Conservation (phyloP, 2,329 filamentous ascomycete species). For the Colletotrichum paranaense region DNA sequence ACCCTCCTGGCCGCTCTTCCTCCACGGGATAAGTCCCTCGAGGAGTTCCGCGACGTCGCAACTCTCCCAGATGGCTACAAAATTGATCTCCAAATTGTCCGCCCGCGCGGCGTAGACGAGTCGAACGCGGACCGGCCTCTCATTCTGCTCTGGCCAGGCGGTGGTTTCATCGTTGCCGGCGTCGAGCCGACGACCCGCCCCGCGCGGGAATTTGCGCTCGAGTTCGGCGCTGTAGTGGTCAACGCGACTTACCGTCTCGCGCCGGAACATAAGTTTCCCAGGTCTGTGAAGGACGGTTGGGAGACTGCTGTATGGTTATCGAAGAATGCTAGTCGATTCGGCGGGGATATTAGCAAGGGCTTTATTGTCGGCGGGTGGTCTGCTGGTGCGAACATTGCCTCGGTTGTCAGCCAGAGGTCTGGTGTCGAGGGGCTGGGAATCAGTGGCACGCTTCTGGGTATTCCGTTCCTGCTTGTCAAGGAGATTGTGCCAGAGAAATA, state of each 20-base stretch:
- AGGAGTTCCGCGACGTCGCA: constrained; percentile 24
- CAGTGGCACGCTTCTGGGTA: constrained; percentile 16
- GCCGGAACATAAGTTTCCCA: constrained; percentile 61
- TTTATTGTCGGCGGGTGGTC: constrained; percentile 63
- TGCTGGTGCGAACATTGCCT: constrained; percentile 63
- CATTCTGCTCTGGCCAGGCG: constrained; percentile 4
- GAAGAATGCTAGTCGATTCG: constrained; percentile 37
- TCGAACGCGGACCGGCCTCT: background rate
- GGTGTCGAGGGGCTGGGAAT: constrained; percentile 46
- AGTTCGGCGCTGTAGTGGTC: constrained; percentile 48
- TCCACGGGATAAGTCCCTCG: constrained; percentile 13
- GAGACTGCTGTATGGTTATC: constrained; percentile 51
- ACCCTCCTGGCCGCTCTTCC: constrained; percentile 24
- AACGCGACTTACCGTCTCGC: constrained; percentile 63
- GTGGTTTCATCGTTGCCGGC: constrained; percentile 27
- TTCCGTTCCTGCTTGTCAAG: constrained; percentile 19
- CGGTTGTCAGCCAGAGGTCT: constrained; percentile 55
- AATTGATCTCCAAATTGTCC: constrained; percentile 24
- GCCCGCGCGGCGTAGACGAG: constrained; percentile 6
- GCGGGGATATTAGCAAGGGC: constrained; percentile 52
- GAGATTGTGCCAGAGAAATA: constrained; percentile 48
- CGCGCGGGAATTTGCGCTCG: constrained; percentile 34
- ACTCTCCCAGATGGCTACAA: constrained; percentile 23
- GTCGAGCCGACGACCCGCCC: constrained; percentile 20
- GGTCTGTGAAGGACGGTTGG: constrained; percentile 57